Base-by-base conservation (phyloP, 169 alveolate species). In the Plasmodium gaboni region DNA sequence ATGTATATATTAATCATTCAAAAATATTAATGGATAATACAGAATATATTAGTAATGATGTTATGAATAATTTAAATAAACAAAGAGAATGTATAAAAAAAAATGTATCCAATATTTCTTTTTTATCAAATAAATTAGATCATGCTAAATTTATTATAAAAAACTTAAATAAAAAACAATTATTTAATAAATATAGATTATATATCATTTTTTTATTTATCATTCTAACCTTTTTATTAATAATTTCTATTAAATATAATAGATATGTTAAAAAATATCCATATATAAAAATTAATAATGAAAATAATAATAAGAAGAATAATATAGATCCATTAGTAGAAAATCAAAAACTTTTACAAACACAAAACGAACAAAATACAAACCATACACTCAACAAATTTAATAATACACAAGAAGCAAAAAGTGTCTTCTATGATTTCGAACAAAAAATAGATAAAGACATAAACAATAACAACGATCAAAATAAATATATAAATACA, bases 1-100 rank as follows among this genome's bases (percentile, higher is more conserved):
- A 80, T 53, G 74, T 80, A 9, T 80, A 80, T 59, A 80, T 80
- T 1, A 80, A 80, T 44, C 89, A 80, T 26, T 80, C 89, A 8
- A 80, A 80, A 80, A 80, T 80, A 7, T 24, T 80, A 26, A 15
- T 80, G 69, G 51, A 57, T 15, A 80, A 80, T 44, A 8, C 89
- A 50, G 89, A 80, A 44, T 67, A 80, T 26, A 80, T 80, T 17
- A 80, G 83, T 46, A 80, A 80, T 53, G 89, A 80, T 60, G 71
- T 80, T 65, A 44, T 80, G 80, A 68, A 55, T 24, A 51, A 65
- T 22, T 59, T 80, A 24, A 64, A 67, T 70, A 64, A 51, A 80
- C 89, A 80, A 70, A 80, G 63, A 22, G 89, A 80, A 28, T 50
- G 32, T 57, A 51, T 80, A 65, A 80, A 53, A 53, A 80, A 67